These are phyloP conservation scores for Chlorella sp. DNA, from an alignment of 139 green algal genomes.

Conservation along the genomic window DNA sequence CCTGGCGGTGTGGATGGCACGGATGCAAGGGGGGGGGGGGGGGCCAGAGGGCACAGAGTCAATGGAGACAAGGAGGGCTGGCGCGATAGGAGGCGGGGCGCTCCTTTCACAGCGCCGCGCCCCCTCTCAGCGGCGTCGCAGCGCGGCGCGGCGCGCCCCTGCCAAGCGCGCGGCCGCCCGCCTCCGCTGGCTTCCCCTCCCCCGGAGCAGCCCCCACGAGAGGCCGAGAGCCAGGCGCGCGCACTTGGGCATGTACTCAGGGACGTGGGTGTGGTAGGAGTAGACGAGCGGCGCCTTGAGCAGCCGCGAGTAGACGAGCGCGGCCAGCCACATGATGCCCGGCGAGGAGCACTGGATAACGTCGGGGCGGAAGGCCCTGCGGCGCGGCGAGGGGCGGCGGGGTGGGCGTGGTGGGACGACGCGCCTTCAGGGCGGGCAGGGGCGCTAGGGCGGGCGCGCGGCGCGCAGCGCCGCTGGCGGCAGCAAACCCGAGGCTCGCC, in stretches of 20 bases:
- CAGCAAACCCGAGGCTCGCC: not conserved
- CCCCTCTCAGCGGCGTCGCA: not conserved
- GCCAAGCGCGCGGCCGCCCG: too few species aligned
- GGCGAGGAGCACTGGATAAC: constrained; percentile 45
- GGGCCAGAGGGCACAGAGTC: not conserved
- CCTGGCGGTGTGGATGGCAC: not conserved
- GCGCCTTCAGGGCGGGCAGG: too few species aligned
- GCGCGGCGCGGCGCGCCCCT: too few species aligned
- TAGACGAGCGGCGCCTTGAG: constrained; percentile 89
- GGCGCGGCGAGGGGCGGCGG: too few species aligned
- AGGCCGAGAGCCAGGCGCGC: too few species aligned
- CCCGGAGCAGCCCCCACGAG: too few species aligned
- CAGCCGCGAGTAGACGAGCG: constrained; percentile 89
- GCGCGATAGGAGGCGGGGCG: not conserved
- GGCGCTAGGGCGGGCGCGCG: too few species aligned
- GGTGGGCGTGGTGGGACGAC: not conserved
- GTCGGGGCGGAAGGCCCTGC: constrained; percentile 43
- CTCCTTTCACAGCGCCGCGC: not conserved
- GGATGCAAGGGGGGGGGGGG: not conserved
- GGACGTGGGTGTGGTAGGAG: constrained; percentile 98
- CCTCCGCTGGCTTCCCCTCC: too few species aligned
- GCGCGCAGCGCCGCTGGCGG: too few species aligned
- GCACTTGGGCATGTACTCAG: constrained; percentile 86
- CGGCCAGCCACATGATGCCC: constrained; percentile 60
- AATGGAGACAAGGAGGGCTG: not conserved